Evolutionary conservation across 73 alveolate species (phyloP).

Genomic region (Uronychia setigera): DNA sequence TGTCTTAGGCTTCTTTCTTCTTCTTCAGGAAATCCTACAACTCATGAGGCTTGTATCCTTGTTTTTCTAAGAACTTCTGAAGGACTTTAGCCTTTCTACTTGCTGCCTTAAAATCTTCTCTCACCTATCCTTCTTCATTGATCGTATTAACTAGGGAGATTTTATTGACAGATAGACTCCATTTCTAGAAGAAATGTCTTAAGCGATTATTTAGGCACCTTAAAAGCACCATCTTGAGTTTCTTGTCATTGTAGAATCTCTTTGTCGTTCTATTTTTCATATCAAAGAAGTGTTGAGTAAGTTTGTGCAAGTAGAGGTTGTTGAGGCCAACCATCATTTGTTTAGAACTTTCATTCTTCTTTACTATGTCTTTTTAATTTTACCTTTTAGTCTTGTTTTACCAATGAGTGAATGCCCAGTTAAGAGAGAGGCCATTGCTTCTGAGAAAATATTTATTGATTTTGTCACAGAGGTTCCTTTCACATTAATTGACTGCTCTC

Average conservation of each 20-base stretch:
- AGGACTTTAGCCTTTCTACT: constrained; percentile 32
- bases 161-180: constrained; percentile 39
- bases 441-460: constrained; percentile 18
- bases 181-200: constrained; percentile 16
- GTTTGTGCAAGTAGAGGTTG: constrained; percentile 9
- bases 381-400: constrained; percentile 1
- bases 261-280: constrained; percentile 26
- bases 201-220: background rate
- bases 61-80: constrained; percentile 24
- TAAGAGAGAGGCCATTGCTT: constrained; percentile 7
- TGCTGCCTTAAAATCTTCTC: constrained; percentile 26
- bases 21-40: constrained; percentile 17
- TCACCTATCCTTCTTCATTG: constrained; percentile 55
- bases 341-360: constrained; percentile 28
- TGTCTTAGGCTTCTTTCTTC: constrained; percentile 23
- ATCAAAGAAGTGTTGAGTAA: constrained; percentile 16
- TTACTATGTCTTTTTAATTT: constrained; percentile 18
- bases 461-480: constrained; percentile 29
- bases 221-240: background rate
- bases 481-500: constrained; percentile 6
- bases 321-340: background rate
- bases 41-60: constrained; percentile 33
- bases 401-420: constrained; percentile 20
- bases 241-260: constrained; percentile 28
- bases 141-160: constrained; percentile 9